Conservation (phyloP, 2,329 filamentous ascomycete genomes). For the Sporothrix brasiliensis region DNA sequence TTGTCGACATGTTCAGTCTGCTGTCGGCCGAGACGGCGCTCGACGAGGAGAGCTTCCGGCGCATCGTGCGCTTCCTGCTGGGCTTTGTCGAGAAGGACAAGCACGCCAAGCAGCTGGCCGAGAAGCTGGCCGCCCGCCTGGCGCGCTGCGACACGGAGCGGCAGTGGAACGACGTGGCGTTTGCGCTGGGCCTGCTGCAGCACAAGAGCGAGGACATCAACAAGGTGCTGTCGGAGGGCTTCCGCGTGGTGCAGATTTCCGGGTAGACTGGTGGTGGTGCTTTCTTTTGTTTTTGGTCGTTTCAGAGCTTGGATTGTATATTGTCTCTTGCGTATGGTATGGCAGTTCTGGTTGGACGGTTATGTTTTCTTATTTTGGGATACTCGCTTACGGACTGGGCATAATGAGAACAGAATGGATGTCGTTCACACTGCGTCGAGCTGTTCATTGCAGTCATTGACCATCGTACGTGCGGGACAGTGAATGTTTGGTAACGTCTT, state of each 20-base stretch:
- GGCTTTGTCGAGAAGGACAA: constrained; percentile 99
- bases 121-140: constrained; percentile 87
- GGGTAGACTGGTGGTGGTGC: not conserved
- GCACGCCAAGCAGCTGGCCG: constrained; percentile 89
- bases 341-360: not conserved
- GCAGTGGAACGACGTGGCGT: constrained; percentile 97
- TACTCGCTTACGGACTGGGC: constrained; percentile 12
- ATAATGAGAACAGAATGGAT: constrained; percentile 16
- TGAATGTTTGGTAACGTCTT: not conserved
- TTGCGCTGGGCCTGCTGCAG: constrained; percentile 82
- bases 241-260: constrained; percentile 67
- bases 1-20: constrained; percentile 97
- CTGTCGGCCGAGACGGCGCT: constrained; percentile 79
- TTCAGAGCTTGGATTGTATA: not conserved
- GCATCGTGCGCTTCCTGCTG: constrained; percentile 88
- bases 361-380: not conserved
- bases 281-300: constrained; percentile 1
- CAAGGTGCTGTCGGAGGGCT: constrained; percentile 74
- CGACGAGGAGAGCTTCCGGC: constrained; percentile 80
- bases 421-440: not conserved
- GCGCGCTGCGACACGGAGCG: constrained; percentile 85
- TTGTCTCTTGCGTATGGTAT: not conserved
- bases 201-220: constrained; percentile 92
- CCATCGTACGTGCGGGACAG: not conserved
- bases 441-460: too few relatives aligned